These are phyloP conservation scores for Myriosclerotinia curreyana DNA, from an alignment of 2,329 filamentous ascomycete genomes.

Conservation along the genomic window DNA sequence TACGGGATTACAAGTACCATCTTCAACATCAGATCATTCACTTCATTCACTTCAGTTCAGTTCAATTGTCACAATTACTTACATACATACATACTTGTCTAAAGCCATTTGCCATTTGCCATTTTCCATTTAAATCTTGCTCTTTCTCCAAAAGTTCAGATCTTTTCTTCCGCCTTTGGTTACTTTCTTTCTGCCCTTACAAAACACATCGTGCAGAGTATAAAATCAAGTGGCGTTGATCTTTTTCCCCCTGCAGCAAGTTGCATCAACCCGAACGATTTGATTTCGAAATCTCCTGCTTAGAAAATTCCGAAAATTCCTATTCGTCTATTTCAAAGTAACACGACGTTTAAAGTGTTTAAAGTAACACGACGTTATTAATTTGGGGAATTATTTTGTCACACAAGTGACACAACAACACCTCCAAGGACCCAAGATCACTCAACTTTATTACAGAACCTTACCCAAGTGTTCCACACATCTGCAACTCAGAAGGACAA, in stretches of 20 bases:
- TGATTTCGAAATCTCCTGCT: background rate
- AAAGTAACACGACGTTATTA: background rate
- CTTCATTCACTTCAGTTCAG: too few relatives aligned
- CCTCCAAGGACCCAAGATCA: background rate
- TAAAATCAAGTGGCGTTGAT: conserved; percentile 12
- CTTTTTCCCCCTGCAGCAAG: conserved; percentile 6
- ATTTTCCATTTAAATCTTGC: background rate
- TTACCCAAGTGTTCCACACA: background rate
- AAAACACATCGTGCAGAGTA: background rate
- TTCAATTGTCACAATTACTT: background rate
- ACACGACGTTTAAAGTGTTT: too few relatives aligned
- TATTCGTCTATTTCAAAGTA: background rate
- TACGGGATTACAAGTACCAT: background rate
- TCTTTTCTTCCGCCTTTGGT: background rate
- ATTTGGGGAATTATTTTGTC: too few relatives aligned
- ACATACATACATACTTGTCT: background rate
- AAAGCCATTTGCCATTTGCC: background rate
- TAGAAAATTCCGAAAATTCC: background rate
- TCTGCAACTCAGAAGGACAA: background rate
- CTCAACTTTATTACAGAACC: background rate
- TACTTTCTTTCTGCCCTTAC: too few relatives aligned
- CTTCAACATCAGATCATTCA: background rate
- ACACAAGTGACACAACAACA: too few relatives aligned
- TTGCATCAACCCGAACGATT: conserved; percentile 4
- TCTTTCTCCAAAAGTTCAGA: background rate